Base-by-base conservation (phyloP, 1,284 basidiomycete genomes). In the Cystobasidium pallidum region DNA sequence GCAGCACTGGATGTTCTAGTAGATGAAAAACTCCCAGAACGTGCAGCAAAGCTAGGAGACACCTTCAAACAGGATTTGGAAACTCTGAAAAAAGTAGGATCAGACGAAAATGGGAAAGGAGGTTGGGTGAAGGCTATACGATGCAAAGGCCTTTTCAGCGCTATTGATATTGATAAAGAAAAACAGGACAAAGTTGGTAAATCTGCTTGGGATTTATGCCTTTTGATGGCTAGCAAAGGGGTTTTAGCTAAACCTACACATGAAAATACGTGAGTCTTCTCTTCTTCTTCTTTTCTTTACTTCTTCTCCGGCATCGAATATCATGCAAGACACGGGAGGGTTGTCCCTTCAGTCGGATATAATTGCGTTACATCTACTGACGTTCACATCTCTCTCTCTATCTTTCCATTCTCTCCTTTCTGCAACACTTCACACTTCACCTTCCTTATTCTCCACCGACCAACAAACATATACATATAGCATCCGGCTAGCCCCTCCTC, bases 231-330 rank as follows among this genome's bases (percentile, higher is more conserved):
- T 88, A 88, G 87, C 78, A 86, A 91, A 70, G 94, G 94, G 8
- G 85, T 96, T 70, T 83, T 96, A 75, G 94, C 94, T 63, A 99
- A 99, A 84, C 94, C 95, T 17, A 99, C 95, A 0, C 95, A 98
- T 79, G 87, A 88, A 57, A 95, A 97, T 82, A 92, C 92, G 89
- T 93, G 77, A 78, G 90, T 82, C 43, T 3, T 11, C 19, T 54
- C 19, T 10, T 30, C 15, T 19, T 36, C 19, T 10, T 2, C 13
- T 3, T 19, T 55, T 7, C n/a, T n/a, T n/a, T n/a, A n/a, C n/a
- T n/a, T n/a, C n/a, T n/a, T n/a, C n/a, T n/a, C n/a, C n/a, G n/a
- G n/a, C n/a, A n/a, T n/a, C n/a, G n/a, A n/a, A n/a, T n/a, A n/a
- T n/a, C n/a, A n/a, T n/a, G n/a, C n/a, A n/a, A n/a, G n/a, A n/a